Percentiles rank a stretch among this genome's conserved stretches.
Conservation (phyloP, 805 yeast genomes). For the Candida dendrica region DNA sequence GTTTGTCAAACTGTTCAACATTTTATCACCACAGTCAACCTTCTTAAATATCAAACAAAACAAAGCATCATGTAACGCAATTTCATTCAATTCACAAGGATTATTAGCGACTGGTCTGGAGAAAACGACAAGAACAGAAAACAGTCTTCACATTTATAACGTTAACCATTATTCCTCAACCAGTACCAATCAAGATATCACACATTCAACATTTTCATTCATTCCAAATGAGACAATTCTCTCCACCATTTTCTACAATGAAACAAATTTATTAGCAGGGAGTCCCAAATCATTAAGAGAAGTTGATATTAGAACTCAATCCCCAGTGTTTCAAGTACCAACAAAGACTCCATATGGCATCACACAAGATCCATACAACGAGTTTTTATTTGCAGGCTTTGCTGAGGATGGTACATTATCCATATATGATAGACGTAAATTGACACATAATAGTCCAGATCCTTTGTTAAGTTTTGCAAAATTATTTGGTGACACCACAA, state of each 20-base stretch:
- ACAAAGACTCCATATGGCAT: slow-evolving; percentile 68
- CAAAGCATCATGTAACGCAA: slow-evolving; percentile 61
- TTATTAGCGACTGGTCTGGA: slow-evolving; percentile 75
- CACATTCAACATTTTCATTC: slow-evolving; percentile 48
- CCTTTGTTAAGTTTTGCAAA: slow-evolving; percentile 58
- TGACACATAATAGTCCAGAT: slow-evolving; percentile 38
- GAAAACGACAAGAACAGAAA: slow-evolving; percentile 53
- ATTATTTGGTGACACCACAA: slow-evolving; percentile 51
- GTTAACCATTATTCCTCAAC: slow-evolving; percentile 48
- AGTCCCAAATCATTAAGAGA: slow-evolving; percentile 73
- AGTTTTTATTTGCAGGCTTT: slow-evolving; percentile 61
- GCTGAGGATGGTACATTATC: slow-evolving; percentile 82
- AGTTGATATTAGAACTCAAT: slow-evolving; percentile 60
- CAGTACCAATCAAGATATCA: slow-evolving; percentile 41
- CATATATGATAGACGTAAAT: slow-evolving; percentile 71
- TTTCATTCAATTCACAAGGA: slow-evolving; percentile 60
- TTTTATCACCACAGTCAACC: slow-evolving; percentile 27
- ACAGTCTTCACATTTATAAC: slow-evolving; percentile 76
- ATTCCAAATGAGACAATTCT: slow-evolving; percentile 70
- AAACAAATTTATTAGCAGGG: slow-evolving; percentile 59
- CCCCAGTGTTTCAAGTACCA: slow-evolving; percentile 66
- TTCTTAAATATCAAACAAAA: slow-evolving; percentile 37
- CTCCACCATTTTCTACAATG: slow-evolving; percentile 61
- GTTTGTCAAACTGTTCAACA: slow-evolving; percentile 52
- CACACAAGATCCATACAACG: slow-evolving; percentile 60